Evolutionary conservation across 495 filamentous ascomycete species (phyloP).

Genomic region (Penicillium samsonianum): DNA sequence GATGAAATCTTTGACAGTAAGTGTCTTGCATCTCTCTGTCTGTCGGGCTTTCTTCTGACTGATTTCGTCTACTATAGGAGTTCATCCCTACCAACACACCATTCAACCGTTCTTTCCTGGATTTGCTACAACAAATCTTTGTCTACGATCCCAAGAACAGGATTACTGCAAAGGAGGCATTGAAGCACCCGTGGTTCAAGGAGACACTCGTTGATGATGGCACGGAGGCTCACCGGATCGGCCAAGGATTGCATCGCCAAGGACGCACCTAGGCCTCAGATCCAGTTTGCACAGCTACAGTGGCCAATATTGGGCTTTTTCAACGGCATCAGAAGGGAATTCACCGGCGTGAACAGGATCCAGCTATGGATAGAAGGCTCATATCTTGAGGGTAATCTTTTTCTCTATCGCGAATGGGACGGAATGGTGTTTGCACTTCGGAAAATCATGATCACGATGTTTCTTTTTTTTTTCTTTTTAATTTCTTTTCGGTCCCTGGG

Average conservation of each 20-base stretch:
- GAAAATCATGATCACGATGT: constrained; percentile 33
- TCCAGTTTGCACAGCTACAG: constrained; percentile 1
- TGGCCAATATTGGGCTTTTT: constrained; percentile 11
- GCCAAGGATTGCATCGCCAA: constrained; percentile 37
- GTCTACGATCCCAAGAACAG: constrained; percentile 89
- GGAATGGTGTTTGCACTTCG: constrained; percentile 29
- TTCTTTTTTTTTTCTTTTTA: constrained; percentile 18
- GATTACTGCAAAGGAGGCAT: constrained; percentile 87
- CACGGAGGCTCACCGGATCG: constrained; percentile 83
- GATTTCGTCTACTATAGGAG: constrained; percentile 55
- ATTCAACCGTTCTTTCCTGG: constrained; percentile 84
- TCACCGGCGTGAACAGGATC: constrained; percentile 32
- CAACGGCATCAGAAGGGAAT: constrained; percentile 12
- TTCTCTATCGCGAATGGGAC: constrained; percentile 31
- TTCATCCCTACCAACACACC: constrained; percentile 77
- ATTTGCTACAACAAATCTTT: constrained; percentile 87
- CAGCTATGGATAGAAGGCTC: constrained; percentile 37
- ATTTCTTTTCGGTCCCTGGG: constrained; percentile 12
- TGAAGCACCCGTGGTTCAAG: constrained; percentile 93
- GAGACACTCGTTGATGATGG: constrained; percentile 86
- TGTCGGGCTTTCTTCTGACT: background rate
- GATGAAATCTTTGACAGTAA: constrained; percentile 86
- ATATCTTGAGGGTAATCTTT: constrained; percentile 19
- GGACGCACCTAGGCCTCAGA: background rate
- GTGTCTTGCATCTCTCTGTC: constrained; percentile 37